Conservation (phyloP, 2,329 filamentous ascomycete species). For the Ophioceras dolichostomum region DNA sequence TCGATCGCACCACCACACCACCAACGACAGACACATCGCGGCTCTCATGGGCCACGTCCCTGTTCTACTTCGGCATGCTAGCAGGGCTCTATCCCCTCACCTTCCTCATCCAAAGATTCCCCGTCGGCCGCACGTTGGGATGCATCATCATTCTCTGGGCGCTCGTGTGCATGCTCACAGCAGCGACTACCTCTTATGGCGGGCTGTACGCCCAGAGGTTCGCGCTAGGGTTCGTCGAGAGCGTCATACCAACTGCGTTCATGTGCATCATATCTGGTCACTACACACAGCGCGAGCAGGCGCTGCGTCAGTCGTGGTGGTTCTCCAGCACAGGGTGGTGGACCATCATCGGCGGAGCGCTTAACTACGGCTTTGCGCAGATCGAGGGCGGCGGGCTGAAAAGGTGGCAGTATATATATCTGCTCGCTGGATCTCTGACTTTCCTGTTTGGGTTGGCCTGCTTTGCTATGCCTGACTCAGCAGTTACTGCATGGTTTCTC, state of each 20-base stretch:
- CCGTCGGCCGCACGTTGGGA: slow-evolving; percentile 51
- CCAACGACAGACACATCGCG: slow-evolving; percentile 52
- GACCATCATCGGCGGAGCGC: slow-evolving; percentile 48
- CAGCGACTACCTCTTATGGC: slow-evolving; percentile 3
- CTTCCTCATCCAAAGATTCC: slow-evolving; percentile 56
- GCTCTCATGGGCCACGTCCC: slow-evolving; percentile 63
- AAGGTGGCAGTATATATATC: slow-evolving; percentile 61
- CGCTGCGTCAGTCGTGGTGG: slow-evolving; percentile 55
- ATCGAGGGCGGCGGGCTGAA: slow-evolving; percentile 39
- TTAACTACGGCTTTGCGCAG: slow-evolving; percentile 59
- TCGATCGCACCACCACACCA: slow-evolving; percentile 28
- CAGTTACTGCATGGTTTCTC: slow-evolving; percentile 58
- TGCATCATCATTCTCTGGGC: slow-evolving; percentile 54
- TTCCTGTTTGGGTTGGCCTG: slow-evolving; percentile 53
- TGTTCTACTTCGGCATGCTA: slow-evolving; percentile 75
- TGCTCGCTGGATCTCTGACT: slow-evolving; percentile 51
- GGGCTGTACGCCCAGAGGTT: slow-evolving; percentile 55
- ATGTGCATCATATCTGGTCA: slow-evolving; percentile 50
- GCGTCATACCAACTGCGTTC: slow-evolving; percentile 52
- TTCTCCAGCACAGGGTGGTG: slow-evolving; percentile 47
- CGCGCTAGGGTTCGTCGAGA: slow-evolving; percentile 50
- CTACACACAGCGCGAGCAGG: slow-evolving; percentile 55
- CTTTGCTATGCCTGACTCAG: slow-evolving; percentile 53
- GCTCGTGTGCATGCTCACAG: slow-evolving; percentile 45
- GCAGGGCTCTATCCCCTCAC: slow-evolving; percentile 63